phyloP scores from a whole-genome alignment of 192 early-diverging fungal species.

The Coemansia sp. region DNA sequence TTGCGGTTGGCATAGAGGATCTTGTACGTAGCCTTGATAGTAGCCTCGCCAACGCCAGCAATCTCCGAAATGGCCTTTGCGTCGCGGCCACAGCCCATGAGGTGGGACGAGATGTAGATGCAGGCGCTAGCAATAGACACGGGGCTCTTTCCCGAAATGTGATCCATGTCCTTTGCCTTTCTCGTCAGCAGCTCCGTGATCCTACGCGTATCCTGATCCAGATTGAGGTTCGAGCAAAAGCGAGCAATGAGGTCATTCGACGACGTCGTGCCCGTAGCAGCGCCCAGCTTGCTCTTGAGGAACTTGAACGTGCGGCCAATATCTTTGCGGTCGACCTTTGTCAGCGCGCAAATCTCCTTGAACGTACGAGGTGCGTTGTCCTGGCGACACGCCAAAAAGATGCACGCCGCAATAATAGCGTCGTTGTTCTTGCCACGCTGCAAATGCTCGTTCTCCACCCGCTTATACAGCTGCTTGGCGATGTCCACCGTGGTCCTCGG shows the following conservation, averaged over 20 bases:
- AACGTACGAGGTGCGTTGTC: constrained; percentile 86
- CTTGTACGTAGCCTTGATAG: constrained; percentile 87
- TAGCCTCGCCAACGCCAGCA: constrained; percentile 91
- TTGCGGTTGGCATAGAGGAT: constrained; percentile 63
- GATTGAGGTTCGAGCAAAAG: constrained; percentile 79
- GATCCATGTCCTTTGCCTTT: constrained; percentile 79
- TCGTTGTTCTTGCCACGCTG: constrained; percentile 82
- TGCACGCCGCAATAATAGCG: constrained; percentile 89
- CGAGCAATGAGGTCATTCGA: constrained; percentile 78
- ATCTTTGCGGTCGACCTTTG: constrained; percentile 92
- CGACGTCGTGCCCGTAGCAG: constrained; percentile 65
- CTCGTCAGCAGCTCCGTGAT: constrained; percentile 72
- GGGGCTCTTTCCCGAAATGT: constrained; percentile 91
- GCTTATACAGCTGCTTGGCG: constrained; percentile 93
- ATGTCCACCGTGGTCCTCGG: constrained; percentile 81
- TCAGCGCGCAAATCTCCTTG: constrained; percentile 90
- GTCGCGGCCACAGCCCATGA: constrained; percentile 67
- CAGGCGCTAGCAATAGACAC: constrained; percentile 93
- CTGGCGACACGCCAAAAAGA: constrained; percentile 90
- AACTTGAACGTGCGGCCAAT: constrained; percentile 78
- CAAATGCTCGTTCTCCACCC: constrained; percentile 85
- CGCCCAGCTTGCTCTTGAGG: constrained; percentile 59
- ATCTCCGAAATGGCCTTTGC: constrained; percentile 83
- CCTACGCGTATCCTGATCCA: constrained; percentile 71
- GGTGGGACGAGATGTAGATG: constrained; percentile 82